phyloP scores from a whole-genome alignment of 306 rosid species.

The Dalbergia cochinchinensis region DNA sequence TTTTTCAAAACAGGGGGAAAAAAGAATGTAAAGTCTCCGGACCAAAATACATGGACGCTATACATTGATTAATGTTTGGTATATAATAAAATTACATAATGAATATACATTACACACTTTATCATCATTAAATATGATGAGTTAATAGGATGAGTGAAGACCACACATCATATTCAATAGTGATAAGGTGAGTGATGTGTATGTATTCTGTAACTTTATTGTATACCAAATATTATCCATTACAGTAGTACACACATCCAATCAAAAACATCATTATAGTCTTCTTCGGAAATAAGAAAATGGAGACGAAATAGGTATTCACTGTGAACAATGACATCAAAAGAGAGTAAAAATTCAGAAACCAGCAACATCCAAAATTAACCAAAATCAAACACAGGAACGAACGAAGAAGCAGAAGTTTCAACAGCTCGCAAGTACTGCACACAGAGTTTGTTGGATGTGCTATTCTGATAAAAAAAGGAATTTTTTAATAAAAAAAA shows the following conservation, averaged over 20 bases:
- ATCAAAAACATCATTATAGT: not conserved
- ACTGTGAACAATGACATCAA: constrained; percentile 88
- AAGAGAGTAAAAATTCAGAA: constrained; percentile 1
- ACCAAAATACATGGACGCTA: not conserved
- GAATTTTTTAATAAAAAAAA: too few relatives aligned
- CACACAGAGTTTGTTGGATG: not conserved
- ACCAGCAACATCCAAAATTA: not conserved
- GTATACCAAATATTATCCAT: too few relatives aligned
- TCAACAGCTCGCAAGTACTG: constrained; percentile 76
- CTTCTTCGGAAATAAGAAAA: constrained; percentile 31
- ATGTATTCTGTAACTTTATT: too few relatives aligned
- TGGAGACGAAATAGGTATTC: constrained; percentile 44
- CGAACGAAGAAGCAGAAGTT: not conserved
- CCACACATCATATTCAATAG: too few relatives aligned
- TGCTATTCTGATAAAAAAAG: too few relatives aligned
- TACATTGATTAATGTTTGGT: too few relatives aligned
- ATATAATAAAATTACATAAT: too few relatives aligned
- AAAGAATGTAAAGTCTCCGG: constrained; percentile 16
- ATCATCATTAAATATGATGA: too few relatives aligned
- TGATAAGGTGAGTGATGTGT: too few relatives aligned
- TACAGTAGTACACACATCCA: not conserved
- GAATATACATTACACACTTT: too few relatives aligned
- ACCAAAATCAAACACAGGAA: constrained; percentile 2
- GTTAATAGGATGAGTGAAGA: too few relatives aligned
- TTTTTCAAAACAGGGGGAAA: not conserved